These are phyloP conservation scores for Melastoma candidum DNA, from an alignment of 441 rosid genomes.

Conservation along the genomic window DNA sequence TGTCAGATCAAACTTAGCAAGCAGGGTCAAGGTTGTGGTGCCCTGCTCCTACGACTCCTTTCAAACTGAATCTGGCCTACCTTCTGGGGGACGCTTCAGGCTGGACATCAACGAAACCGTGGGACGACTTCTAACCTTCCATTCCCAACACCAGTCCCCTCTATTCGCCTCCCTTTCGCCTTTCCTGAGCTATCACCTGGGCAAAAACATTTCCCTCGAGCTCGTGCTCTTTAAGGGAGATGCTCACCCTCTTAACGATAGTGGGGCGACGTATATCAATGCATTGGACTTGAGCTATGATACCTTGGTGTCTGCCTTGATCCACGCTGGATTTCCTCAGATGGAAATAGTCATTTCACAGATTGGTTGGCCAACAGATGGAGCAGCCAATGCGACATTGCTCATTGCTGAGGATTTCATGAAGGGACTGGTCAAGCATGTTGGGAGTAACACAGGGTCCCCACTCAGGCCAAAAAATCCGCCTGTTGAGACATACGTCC, in stretches of 20 bases:
- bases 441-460: conserved; percentile 50
- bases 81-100: conserved; percentile 76
- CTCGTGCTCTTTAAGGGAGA: conserved; percentile 58
- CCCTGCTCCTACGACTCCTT: conserved; percentile 68
- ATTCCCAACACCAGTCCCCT: conserved; percentile 52
- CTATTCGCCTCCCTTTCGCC: conserved; percentile 66
- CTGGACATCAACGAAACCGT: conserved; percentile 70
- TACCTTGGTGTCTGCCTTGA: conserved; percentile 51
- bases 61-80: conserved; percentile 44
- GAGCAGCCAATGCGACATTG: conserved; percentile 56
- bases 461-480: conserved; percentile 42
- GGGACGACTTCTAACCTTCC: conserved; percentile 68
- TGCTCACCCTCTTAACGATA: conserved; percentile 39
- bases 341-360: conserved; percentile 49
- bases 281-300: conserved; percentile 68
- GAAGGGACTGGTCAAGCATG: conserved; percentile 52
- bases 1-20: conserved; percentile 46
- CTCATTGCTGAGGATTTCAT: conserved; percentile 44
- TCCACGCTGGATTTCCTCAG: conserved; percentile 46
- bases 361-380: conserved; percentile 97
- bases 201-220: conserved; percentile 63
- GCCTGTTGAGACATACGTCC: conserved; percentile 55
- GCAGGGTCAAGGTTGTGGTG: conserved; percentile 68
- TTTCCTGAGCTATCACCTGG: conserved; percentile 39
- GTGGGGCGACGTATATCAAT: conserved; percentile 50